phyloP scores from a whole-genome alignment of 2,329 filamentous ascomycete species.

The Penicillium sp. region DNA sequence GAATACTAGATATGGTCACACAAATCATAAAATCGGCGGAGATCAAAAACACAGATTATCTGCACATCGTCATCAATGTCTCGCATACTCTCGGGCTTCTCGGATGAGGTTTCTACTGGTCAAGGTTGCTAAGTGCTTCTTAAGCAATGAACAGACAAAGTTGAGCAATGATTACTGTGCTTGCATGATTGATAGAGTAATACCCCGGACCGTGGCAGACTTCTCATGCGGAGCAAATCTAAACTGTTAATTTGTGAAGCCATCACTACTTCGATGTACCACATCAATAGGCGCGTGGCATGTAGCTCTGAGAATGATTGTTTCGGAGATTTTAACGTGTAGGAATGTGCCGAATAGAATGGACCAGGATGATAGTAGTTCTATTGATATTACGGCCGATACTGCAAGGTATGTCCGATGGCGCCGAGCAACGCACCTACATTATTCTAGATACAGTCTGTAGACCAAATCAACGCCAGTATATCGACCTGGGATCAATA shows the following conservation, averaged over 20 bases:
- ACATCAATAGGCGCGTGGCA: not conserved
- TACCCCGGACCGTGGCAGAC: not conserved
- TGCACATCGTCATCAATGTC: not conserved
- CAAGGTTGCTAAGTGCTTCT: not conserved
- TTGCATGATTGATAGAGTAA: not conserved
- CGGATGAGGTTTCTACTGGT: not conserved
- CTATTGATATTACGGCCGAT: not conserved
- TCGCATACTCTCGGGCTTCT: not conserved
- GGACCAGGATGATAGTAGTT: not conserved
- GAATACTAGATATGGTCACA: not conserved
- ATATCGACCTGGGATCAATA: not conserved
- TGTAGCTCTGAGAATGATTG: not conserved
- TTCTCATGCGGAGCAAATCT: not conserved
- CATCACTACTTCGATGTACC: not conserved
- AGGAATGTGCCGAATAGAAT: not conserved
- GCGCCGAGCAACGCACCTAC: not conserved
- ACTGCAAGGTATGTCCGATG: not conserved
- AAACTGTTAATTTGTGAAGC: not conserved
- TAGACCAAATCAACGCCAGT: not conserved
- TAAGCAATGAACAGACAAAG: not conserved
- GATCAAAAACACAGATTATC: not conserved
- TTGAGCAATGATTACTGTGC: slow-evolving; percentile 1
- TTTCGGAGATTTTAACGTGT: not conserved
- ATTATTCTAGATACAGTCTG: not conserved
- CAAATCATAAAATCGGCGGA: not conserved